Base-by-base conservation (phyloP, 352 stramenopile species). In the Phytopythium kandeliae region DNA sequence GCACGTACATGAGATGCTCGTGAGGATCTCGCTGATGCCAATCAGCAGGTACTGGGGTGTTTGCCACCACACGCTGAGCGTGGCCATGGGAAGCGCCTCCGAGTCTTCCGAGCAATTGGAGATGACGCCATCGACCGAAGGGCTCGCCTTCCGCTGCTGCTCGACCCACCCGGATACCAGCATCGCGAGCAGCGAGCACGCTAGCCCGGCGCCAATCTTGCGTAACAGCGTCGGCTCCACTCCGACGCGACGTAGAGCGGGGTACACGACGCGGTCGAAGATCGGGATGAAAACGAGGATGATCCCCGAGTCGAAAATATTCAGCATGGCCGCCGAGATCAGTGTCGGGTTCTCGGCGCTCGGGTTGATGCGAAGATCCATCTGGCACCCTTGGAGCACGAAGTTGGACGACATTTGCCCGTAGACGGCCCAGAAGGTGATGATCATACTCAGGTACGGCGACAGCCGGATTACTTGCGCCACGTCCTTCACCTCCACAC, bases 221-320 rank as follows among this genome's bases (percentile, higher is more conserved):
- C 79, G 80, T 33, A 96, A 57, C 34, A 95, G 59, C 17, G 84
- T 91, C 25, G 82, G 80, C 37, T 86, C 67, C 24, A 94, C 63
- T 4, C 85, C 82, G 38, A 85, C 68, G 8, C 61, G 56, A 15
- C 67, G 71, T 42, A 96, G 63, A 48, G 71, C 30, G 6, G 88
- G 88, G 59, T 96, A 97, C 28, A 97, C 58, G 8, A 86, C 25
- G 10, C 65, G 60, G 57, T 96, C 89, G 42, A 96, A 95, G 21
- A 97, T 65, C 17, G 89, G 88, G 42, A 96, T 95, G 50, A 96
- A 95, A 30, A 96, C 53, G 22, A 97, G 59, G 52, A 97, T 96
- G 17, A 91, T 81, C 13, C 86, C 71, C 17, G 82, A 92, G 61
- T 97, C 85, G 19, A 96, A 71, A 13, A 95, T 78, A 38, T 78